These are phyloP conservation scores for Kalmusia sp. DNA, from an alignment of 2,329 filamentous ascomycete genomes.

Conservation along the genomic window DNA sequence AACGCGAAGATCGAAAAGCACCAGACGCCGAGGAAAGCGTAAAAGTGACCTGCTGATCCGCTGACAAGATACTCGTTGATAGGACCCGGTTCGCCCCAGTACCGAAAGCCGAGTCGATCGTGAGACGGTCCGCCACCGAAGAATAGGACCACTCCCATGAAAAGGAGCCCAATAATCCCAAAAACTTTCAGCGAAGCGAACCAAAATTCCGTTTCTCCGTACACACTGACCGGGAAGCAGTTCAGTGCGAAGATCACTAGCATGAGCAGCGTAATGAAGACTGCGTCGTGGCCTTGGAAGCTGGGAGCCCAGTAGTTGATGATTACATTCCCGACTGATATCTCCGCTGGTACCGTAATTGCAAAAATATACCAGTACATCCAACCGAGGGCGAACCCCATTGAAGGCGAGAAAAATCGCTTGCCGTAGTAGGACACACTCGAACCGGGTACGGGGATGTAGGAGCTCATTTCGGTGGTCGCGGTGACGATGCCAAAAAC, in stretches of 20 bases:
- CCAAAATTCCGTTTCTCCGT: constrained; percentile 54
- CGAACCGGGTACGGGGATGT: too few species aligned
- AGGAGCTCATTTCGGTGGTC: too few species aligned
- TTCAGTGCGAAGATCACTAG: constrained; percentile 36
- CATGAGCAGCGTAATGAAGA: constrained; percentile 67
- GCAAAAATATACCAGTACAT: too few species aligned
- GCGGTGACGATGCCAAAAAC: too few species aligned
- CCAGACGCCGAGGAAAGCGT: constrained; percentile 63
- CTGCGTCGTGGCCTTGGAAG: constrained; percentile 57
- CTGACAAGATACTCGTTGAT: constrained; percentile 69
- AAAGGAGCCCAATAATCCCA: constrained; percentile 38
- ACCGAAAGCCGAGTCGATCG: constrained; percentile 66
- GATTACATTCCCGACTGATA: too few species aligned
- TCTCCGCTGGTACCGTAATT: too few species aligned
- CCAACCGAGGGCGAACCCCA: too few species aligned
- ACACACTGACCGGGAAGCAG: constrained; percentile 17
- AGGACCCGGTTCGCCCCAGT: constrained; percentile 70
- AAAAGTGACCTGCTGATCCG: constrained; percentile 63
- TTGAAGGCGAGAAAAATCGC: too few species aligned
- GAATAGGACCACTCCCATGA: constrained; percentile 6
- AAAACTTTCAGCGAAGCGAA: constrained; percentile 49
- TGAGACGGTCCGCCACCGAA: constrained; percentile 59
- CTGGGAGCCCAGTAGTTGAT: constrained; percentile 65
- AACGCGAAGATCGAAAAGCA: constrained; percentile 51
- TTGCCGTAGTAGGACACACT: too few species aligned